Base-by-base conservation (phyloP, 129 eudicot genomes). In the Flaveria linearis region DNA sequence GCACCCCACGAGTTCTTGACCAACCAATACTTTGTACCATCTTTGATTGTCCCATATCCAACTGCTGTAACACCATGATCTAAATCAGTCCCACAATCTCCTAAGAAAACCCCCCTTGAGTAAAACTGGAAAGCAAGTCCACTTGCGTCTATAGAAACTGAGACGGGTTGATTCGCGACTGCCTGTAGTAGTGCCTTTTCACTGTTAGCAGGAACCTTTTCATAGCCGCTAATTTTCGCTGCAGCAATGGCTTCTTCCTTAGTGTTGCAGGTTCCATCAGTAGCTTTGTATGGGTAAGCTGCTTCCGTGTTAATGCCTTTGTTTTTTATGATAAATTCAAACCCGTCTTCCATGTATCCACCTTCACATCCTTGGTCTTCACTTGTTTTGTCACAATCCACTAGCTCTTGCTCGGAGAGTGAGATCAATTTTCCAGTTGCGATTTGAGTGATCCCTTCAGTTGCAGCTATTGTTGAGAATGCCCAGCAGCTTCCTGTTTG, bases 401-500 rank as follows among this genome's bases (percentile, higher is more conserved):
- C 78, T 28, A 91, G 88, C 66, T 91, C 94, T 83, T 91, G 97
- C 78, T 91, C 95, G 2, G 97, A 91, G 22, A 91, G 64, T 25
- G 97, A 86, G 23, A 91, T 87, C 45, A 91, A 25, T 39, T 85
- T 76, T 22, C 82, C 84, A 13, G 97, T 86, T 78, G 78, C 85
- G 58, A 91, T 85, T 16, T 86, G 84, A 82, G 84, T 85, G 83
- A 91, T 88, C 62, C 97, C 97, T 73, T 88, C 94, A 4, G 87
- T 86, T 25, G 84, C 90, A 17, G 76, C 97, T 58, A 91, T 85
- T 5, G 97, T 82, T 8, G 97, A 88, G 78, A 91, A 91, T 26
- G 94, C 91, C 97, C 94, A 91, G 75, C 97, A 91, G 79, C 97
- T 91, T 14, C 97, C 94, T 88, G 85, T 79, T 73, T 39, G 15